Conservation (phyloP, 768 basidiomycete species). For the Coprinopsis sp. region DNA sequence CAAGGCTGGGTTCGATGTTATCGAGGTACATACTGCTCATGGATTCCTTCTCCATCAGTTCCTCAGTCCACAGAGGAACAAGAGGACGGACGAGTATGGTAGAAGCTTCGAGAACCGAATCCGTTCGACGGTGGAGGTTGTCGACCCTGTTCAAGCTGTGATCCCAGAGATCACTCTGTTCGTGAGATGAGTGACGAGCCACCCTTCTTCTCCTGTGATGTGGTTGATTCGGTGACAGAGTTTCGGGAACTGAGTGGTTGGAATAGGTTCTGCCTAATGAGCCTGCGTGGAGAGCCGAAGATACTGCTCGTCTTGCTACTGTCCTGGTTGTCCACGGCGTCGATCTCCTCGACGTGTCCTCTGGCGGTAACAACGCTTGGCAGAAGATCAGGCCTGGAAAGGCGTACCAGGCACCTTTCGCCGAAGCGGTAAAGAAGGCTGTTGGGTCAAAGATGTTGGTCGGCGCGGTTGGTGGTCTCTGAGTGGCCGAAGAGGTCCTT, state of each 20-base stretch:
- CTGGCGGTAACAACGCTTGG: slow-evolving; percentile 50
- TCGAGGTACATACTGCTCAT: slow-evolving; percentile 66
- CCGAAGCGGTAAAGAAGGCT: slow-evolving; percentile 45
- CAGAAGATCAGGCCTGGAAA: slow-evolving; percentile 31
- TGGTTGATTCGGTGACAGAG: slow-evolving; percentile 23
- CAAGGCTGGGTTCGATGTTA: slow-evolving; percentile 52
- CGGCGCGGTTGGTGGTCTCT: slow-evolving; percentile 52
- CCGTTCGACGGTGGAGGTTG: slow-evolving; percentile 57
- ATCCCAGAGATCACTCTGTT: slow-evolving; percentile 66
- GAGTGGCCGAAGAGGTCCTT: too few species aligned
- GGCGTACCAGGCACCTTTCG: slow-evolving; percentile 54
- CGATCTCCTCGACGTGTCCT: slow-evolving; percentile 71
- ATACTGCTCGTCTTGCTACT: slow-evolving; percentile 56
- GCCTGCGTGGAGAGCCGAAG: slow-evolving; percentile 63
- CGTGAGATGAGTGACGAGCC: slow-evolving; percentile 42
- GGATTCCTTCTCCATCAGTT: slow-evolving; percentile 57
- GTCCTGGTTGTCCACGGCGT: slow-evolving; percentile 60
- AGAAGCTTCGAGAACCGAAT: slow-evolving; percentile 68
- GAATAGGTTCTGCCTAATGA: slow-evolving; percentile 53
- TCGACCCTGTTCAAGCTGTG: slow-evolving; percentile 55
- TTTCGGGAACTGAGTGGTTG: slow-evolving; percentile 75
- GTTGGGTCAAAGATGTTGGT: slow-evolving; percentile 35
- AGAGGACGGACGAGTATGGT: slow-evolving; percentile 64
- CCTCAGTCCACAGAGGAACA: slow-evolving; percentile 51
- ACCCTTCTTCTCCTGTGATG: neutral